Evolutionary conservation across 2,329 filamentous ascomycete genomes (phyloP).

Genomic region (Alternaria triticina): DNA sequence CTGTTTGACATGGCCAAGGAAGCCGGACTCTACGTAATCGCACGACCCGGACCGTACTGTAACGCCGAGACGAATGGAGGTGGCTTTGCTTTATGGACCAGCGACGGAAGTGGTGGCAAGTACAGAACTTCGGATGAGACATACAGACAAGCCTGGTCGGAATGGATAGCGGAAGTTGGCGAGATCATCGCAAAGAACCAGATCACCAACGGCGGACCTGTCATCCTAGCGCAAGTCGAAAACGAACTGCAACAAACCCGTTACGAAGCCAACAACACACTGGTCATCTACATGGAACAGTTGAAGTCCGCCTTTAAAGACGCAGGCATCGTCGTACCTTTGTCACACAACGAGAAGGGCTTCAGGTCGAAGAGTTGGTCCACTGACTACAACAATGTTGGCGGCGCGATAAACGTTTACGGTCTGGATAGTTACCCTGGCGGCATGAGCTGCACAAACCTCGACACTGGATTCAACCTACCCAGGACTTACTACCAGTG

Average conservation of each 20-base stretch:
- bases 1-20: conserved; percentile 60
- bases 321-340: conserved; percentile 58
- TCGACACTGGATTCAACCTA: conserved; percentile 56
- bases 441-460: conserved; percentile 59
- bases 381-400: conserved; percentile 62
- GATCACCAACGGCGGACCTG: conserved; percentile 58
- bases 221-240: conserved; percentile 61
- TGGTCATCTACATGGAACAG: conserved; percentile 62
- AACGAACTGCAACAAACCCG: conserved; percentile 59
- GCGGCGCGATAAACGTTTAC: conserved; percentile 61
- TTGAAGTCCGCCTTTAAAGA: conserved; percentile 55
- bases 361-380: conserved; percentile 59
- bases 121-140: conserved; percentile 53
- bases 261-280: conserved; percentile 53
- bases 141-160: conserved; percentile 56
- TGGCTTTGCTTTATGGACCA: conserved; percentile 55
- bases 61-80: conserved; percentile 61
- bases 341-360: conserved; percentile 60
- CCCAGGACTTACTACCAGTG: conserved; percentile 63
- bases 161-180: conserved; percentile 56
- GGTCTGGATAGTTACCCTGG: conserved; percentile 57
- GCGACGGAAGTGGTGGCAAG: conserved; percentile 55
- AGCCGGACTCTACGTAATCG: conserved; percentile 60
- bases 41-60: conserved; percentile 59
- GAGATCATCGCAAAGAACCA: conserved; percentile 58